These are phyloP conservation scores for Sordariomycetes sp. DNA, from an alignment of 2,329 filamentous ascomycete genomes.

Conservation along the genomic window DNA sequence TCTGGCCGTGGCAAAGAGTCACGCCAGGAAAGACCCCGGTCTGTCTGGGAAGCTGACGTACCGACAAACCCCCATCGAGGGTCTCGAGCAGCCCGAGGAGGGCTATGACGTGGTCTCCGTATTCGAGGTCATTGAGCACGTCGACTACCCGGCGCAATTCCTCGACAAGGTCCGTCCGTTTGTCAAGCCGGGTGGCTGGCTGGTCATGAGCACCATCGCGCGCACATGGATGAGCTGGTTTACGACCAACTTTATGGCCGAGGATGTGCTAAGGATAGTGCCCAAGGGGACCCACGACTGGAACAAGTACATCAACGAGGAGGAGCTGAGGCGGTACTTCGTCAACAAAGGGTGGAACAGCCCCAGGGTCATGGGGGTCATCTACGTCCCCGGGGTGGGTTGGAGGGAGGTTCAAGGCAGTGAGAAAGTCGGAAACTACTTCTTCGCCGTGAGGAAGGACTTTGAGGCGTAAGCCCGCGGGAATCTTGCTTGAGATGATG, in stretches of 20 bases:
- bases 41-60: conserved; percentile 61
- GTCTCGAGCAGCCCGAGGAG: conserved; percentile 38
- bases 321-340: conserved; percentile 58
- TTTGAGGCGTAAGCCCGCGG: too few species aligned
- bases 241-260: conserved; percentile 85
- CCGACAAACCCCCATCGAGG: conserved; percentile 68
- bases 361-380: conserved; percentile 63
- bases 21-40: conserved; percentile 65
- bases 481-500: too few species aligned
- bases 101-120: conserved; percentile 74
- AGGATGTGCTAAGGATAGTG: conserved; percentile 80
- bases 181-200: conserved; percentile 84
- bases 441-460: conserved; percentile 66
- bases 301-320: conserved; percentile 87
- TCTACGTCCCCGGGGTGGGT: conserved; percentile 83
- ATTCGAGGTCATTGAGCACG: conserved; percentile 95
- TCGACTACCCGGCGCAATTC: conserved; percentile 67
- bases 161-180: conserved; percentile 63
- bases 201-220: conserved; percentile 87
- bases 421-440: conserved; percentile 90
- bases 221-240: conserved; percentile 83
- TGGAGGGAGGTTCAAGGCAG: conserved; percentile 78
- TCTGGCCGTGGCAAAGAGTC: conserved; percentile 63
- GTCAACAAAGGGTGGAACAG: conserved; percentile 47
- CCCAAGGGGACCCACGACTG: conserved; percentile 93